Evolutionary conservation across 2,329 filamentous ascomycete genomes (phyloP).

Genomic region (Trichoderma sp.): DNA sequence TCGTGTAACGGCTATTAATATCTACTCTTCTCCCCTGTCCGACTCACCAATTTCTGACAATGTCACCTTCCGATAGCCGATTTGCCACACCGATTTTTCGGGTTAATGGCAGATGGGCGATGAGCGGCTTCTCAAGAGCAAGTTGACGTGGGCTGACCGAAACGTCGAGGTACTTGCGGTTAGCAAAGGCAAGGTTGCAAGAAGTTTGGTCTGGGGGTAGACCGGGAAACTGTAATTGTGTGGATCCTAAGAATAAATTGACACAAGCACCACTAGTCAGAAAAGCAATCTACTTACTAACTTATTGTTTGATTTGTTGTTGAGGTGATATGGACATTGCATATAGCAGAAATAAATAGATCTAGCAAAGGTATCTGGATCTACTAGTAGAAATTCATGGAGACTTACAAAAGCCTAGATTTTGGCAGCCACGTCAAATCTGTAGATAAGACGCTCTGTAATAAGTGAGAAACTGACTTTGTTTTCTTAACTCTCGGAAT

Average conservation of each 20-base stretch:
- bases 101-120: background rate
- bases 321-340: too few species aligned
- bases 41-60: background rate
- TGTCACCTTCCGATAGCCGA: background rate
- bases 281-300: background rate
- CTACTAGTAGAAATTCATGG: too few species aligned
- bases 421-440: too few species aligned
- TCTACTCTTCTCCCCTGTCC: background rate
- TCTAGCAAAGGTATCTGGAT: too few species aligned
- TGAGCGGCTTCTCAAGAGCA: background rate
- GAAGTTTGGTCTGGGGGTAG: background rate
- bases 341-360: too few species aligned
- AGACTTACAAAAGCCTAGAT: too few species aligned
- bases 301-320: too few species aligned
- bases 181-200: background rate
- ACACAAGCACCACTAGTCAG: background rate
- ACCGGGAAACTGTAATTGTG: background rate
- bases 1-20: background rate
- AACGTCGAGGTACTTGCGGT: background rate
- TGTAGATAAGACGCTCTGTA: too few species aligned
- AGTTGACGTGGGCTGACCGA: background rate
- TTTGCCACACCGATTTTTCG: background rate
- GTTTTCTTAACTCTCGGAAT: background rate
- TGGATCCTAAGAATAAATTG: background rate
- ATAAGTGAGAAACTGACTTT: too few species aligned